These are phyloP conservation scores for Immersiella caudata DNA, from an alignment of 495 filamentous ascomycete genomes.

Conservation along the genomic window DNA sequence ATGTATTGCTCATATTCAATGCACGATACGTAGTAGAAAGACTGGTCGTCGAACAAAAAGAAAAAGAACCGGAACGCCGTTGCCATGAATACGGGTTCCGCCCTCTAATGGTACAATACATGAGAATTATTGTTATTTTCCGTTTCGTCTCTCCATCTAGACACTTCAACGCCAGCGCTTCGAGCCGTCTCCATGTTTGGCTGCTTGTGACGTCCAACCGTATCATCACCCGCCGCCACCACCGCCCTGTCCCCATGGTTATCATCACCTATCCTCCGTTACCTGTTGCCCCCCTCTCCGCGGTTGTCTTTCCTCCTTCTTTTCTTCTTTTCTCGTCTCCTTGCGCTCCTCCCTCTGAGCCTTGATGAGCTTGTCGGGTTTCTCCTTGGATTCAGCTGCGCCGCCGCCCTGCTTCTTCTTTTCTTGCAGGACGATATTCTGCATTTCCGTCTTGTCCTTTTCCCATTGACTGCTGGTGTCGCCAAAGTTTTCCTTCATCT, in stretches of 20 bases:
- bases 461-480: slow-evolving; percentile 75
- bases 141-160: not conserved
- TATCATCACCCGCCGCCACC: not conserved
- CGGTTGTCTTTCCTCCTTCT: not conserved
- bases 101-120: not conserved
- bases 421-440: slow-evolving; percentile 64
- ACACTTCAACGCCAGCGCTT: not conserved
- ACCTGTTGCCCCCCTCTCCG: not conserved
- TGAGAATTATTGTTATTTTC: not conserved
- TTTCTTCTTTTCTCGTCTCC: not conserved
- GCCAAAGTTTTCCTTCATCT: slow-evolving; percentile 72
- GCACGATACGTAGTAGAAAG: not conserved
- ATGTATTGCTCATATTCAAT: not conserved
- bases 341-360: not conserved
- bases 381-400: slow-evolving; percentile 14
- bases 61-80: not conserved
- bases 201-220: not conserved
- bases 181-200: not conserved
- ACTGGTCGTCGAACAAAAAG: not conserved
- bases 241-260: not conserved
- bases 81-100: not conserved
- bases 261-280: not conserved
- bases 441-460: slow-evolving; percentile 75
- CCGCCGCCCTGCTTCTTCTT: slow-evolving; percentile 37
- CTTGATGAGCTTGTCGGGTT: slow-evolving; percentile 18